Conservation (phyloP, 139 green algal genomes). For the Diplosphaera chodatii region DNA sequence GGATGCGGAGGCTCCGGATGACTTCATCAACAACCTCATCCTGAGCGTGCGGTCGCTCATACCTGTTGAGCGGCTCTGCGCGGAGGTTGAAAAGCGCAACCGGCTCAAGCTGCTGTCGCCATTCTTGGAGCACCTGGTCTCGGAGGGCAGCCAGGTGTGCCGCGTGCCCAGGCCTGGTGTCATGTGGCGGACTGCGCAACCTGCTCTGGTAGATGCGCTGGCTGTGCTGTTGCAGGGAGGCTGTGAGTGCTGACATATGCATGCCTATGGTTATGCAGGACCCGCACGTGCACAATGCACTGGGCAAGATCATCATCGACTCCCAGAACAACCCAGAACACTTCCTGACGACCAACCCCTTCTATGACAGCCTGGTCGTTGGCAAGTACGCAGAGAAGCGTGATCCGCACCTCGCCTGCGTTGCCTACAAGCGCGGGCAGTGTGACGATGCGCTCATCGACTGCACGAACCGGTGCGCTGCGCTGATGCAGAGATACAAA, state of each 20-base stretch:
- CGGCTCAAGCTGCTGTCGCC: slow-evolving; percentile 91
- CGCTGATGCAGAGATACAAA: too few species aligned
- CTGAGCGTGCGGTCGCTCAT: slow-evolving; percentile 89
- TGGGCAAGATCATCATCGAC: slow-evolving; percentile 99
- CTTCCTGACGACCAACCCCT: slow-evolving; percentile 99
- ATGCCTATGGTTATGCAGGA: too few species aligned
- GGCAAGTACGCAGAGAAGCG: slow-evolving; percentile 96
- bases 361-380: slow-evolving; percentile 90
- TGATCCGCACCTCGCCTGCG: slow-evolving; percentile 93
- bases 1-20: slow-evolving; percentile 88
- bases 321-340: slow-evolving; percentile 99
- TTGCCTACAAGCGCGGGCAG: slow-evolving; percentile 92
- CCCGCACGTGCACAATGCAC: slow-evolving; percentile 95
- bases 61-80: slow-evolving; percentile 75
- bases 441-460: slow-evolving; percentile 95
- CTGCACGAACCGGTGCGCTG: slow-evolving; percentile 78
- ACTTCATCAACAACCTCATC: slow-evolving; percentile 98
- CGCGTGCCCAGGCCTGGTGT: not conserved
- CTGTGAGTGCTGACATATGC: too few species aligned
- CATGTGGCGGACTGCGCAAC: too few species aligned
- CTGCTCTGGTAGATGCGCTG: too few species aligned
- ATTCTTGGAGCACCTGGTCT: slow-evolving; percentile 98
- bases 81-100: slow-evolving; percentile 69
- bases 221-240: too few species aligned
- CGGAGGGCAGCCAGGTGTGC: slow-evolving; percentile 67